Conservation (phyloP, 768 basidiomycete species). For the Rhodosporidiobolus odoratus region DNA sequence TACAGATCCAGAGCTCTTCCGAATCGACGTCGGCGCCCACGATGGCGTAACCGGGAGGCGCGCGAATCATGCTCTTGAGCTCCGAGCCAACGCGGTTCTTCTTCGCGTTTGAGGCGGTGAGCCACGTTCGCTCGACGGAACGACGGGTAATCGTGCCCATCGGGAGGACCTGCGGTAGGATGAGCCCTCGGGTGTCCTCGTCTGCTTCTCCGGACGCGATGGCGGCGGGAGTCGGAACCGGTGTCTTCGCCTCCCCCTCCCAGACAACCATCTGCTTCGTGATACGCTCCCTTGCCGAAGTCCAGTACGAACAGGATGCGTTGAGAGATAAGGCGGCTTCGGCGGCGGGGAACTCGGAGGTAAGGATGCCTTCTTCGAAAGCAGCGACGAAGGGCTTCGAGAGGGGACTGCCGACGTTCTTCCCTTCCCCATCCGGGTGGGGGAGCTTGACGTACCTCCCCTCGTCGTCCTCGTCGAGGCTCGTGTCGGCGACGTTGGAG, state of each 20-base stretch:
- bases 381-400: conserved; percentile 82
- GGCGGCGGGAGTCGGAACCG: conserved; percentile 19
- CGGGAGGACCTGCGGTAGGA: conserved; percentile 89
- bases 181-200: conserved; percentile 58
- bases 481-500: conserved; percentile 60
- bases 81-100: conserved; percentile 96
- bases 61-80: conserved; percentile 94
- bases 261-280: conserved; percentile 88
- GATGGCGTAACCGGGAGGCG: conserved; percentile 84
- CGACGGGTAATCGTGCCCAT: conserved; percentile 99
- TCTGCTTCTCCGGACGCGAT: conserved; percentile 33
- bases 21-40: conserved; percentile 98
- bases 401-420: conserved; percentile 91
- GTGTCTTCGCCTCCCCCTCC: conserved; percentile 51
- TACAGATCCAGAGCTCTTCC: conserved; percentile 98
- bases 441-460: conserved; percentile 82
- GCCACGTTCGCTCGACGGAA: conserved; percentile 96
- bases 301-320: conserved; percentile 95
- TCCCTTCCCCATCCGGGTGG: conserved; percentile 88
- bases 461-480: conserved; percentile 52
- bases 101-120: conserved; percentile 97
- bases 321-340: conserved; percentile 83
- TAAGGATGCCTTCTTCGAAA: conserved; percentile 77
- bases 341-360: conserved; percentile 70
- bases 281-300: conserved; percentile 84